phyloP scores from a whole-genome alignment of 345 rosid genomes.

The Conringia planisiliqua region DNA sequence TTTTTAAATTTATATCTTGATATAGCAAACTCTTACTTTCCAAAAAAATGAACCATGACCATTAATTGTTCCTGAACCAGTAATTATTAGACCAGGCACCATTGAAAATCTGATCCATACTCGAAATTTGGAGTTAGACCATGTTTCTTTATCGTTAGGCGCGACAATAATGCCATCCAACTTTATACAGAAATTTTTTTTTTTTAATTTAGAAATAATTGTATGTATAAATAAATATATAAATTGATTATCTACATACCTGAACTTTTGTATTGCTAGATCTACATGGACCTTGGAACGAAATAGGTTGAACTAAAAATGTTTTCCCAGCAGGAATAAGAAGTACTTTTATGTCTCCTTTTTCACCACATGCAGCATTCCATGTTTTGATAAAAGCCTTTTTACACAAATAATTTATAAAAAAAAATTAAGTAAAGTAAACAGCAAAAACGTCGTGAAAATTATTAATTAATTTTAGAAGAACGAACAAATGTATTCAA shows the following conservation, averaged over 20 bases:
- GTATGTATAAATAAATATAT: background rate
- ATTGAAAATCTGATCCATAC: background rate
- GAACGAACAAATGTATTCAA: background rate
- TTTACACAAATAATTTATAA: background rate
- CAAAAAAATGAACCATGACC: conserved; percentile 17
- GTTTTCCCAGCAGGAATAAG: conserved; percentile 13
- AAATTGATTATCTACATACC: background rate
- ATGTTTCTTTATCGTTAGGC: background rate
- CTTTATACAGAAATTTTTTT: no score
- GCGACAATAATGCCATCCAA: conserved; percentile 22
- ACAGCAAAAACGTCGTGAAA: background rate
- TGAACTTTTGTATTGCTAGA: conserved; percentile 8
- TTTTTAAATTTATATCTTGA: no score
- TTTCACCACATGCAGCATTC: background rate
- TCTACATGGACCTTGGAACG: conserved; percentile 24
- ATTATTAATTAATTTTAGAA: background rate
- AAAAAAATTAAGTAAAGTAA: background rate
- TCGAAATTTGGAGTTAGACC: background rate
- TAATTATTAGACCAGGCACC: background rate
- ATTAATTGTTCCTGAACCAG: conserved; percentile 20
- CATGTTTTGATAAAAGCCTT: conserved; percentile 19
- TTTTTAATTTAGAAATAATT: background rate
- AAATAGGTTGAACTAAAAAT: conserved; percentile 22
- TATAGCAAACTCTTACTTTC: conserved; percentile 2
- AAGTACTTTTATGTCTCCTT: conserved; percentile 11